phyloP scores from a whole-genome alignment of 2,329 filamentous ascomycete genomes.

The Exophiala calicioides region DNA sequence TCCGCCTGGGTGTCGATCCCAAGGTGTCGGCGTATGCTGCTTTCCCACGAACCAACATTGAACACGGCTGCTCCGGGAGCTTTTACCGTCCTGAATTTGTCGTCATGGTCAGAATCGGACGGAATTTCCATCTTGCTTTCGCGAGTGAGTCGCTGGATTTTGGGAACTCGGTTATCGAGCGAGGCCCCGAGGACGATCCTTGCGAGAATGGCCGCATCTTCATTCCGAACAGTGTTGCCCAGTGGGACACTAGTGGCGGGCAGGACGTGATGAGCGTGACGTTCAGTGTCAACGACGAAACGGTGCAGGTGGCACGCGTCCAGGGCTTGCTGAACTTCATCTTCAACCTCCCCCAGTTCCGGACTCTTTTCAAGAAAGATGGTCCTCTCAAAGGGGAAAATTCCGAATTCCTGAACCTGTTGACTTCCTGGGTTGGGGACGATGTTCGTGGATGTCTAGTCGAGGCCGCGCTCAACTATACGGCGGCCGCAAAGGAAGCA shows the following conservation, averaged over 20 bases:
- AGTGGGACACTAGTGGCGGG: slow-evolving; percentile 27
- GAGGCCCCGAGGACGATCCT: slow-evolving; percentile 23
- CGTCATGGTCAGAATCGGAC: slow-evolving; percentile 26
- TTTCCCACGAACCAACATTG: slow-evolving; percentile 30
- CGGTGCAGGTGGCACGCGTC: slow-evolving; percentile 27
- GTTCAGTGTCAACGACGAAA: slow-evolving; percentile 30
- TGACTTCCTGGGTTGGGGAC: slow-evolving; percentile 25
- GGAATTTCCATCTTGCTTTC: slow-evolving; percentile 30
- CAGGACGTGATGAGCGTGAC: slow-evolving; percentile 32
- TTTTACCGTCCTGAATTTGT: slow-evolving; percentile 31
- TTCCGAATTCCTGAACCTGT: slow-evolving; percentile 18
- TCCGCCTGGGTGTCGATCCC: slow-evolving; percentile 20
- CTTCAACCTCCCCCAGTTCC: slow-evolving; percentile 24
- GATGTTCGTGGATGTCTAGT: slow-evolving; percentile 25
- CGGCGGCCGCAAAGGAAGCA: slow-evolving; percentile 11
- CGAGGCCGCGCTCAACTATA: slow-evolving; percentile 24
- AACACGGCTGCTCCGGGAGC: slow-evolving; percentile 18
- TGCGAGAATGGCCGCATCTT: slow-evolving; percentile 30
- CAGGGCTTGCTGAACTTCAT: slow-evolving; percentile 22
- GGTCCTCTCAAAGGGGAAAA: slow-evolving; percentile 18
- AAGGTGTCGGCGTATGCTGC: slow-evolving; percentile 24
- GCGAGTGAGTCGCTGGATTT: slow-evolving; percentile 30
- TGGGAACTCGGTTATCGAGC: slow-evolving; percentile 25
- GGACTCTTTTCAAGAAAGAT: slow-evolving; percentile 20
- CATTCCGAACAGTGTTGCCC: slow-evolving; percentile 31